Base-by-base conservation (phyloP, 2,329 filamentous ascomycete genomes). In the Juglanconis juglandina region DNA sequence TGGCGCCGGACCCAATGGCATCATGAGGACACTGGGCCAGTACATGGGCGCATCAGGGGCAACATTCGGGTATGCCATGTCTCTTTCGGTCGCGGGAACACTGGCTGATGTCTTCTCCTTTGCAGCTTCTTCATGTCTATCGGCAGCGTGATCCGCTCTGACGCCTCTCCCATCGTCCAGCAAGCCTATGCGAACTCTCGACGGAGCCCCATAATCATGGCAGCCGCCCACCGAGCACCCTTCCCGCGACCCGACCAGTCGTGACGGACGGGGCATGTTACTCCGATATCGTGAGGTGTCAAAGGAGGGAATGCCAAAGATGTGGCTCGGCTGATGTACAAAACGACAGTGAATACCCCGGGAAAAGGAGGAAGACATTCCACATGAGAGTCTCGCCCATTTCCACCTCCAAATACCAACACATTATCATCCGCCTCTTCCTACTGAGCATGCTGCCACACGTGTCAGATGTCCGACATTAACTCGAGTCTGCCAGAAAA, bases 11-110 rank as follows among this genome's bases (percentile, higher is more conserved):
- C 87, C 92, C 8, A 96, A 96, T 69, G 95, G 95, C 58, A 91
- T 98, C 71, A 91, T 96, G 84, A 84, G 95, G 70, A 97, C 93
- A 37, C 78, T 99, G 53, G 94, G 95, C 64, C 95, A 98, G 76
- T 98, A 96, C 75, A 99, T 99, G 95, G 78, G 91, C 39, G 93
- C 91, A 49, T 98, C 94, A 33, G 93, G 93, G 46, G 92, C 92
- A 51, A 98, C 94, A 9, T 99, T 99, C 75, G 95, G 94, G 94
- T 96, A 85, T 68, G 9, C 56, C 37, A 46, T 11, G 14, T 37
- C 46, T 13, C 33, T 10, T 3, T 7, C 24, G 37, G 14, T 35
- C 49, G 44, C 17, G 6, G 17, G 39, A 46, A 58, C 55, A 52
- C 10, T 24, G n/a, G 47, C 62, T 66, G 46, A 65, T 33, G 17